Evolutionary conservation across 2,329 filamentous ascomycete species (phyloP), one percentile per base, ranked within the genome.

Genomic region (Periglandula ipomoeae): DNA sequence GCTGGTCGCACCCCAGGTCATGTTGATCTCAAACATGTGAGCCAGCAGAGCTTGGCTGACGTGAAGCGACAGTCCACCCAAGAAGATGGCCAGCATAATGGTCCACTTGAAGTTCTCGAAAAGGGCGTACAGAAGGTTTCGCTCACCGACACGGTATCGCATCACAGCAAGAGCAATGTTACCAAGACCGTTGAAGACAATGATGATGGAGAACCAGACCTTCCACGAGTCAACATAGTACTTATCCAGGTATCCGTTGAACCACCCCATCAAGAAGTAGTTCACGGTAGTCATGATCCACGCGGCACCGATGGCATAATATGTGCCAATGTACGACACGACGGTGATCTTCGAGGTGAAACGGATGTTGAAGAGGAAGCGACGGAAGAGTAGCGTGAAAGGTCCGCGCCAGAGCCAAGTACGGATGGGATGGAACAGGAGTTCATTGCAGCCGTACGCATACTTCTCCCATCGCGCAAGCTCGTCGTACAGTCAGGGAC

Each of bases 381-480:
- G 75, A 52, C 82, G 76, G 76, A 91, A 91, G 4, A 91, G 76
- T 20, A 83, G 82, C 4, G 87, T 91, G 62, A 91, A 87, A 24
- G 87, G 87, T 0, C 87, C 87, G 15, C 75, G 78, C 61, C 75
- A 81, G 40, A 81, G 64, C 87, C 87, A 91, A 56, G 80, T 81
- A 52, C 78, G 76, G 52, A 91, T 71, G 3, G 87, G 87, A 61
- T 91, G 78, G 71, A 93, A 91, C 50, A 91, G 74, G 50, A 91
- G 73, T 69, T 90, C 87, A 63, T 86, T 87, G 67, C 87, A 90
- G 34, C 87, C 86, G 58, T 89, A 90, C 3, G 87, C 87, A 62
- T 89, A 89, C 67, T 91, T 91, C 61, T 91, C 87, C 87, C 87
- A 91, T 50, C 87, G 83, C 2, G 85, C 84, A 51, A 91, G 73